phyloP scores from a whole-genome alignment of 176 grass and related monocot genomes.

The Rhynchospora pubera region DNA sequence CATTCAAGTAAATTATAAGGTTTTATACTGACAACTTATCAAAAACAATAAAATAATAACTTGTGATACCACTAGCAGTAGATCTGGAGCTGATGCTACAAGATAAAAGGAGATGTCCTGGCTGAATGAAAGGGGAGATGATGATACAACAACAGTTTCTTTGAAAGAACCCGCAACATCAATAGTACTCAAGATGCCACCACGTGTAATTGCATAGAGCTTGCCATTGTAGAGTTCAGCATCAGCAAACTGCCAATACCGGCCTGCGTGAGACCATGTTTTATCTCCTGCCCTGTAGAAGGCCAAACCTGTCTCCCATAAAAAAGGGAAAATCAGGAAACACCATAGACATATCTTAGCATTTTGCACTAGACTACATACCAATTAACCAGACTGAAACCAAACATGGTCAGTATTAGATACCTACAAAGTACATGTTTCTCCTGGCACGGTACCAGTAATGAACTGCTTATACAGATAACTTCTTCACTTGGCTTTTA shows the following conservation, averaged over 20 bases:
- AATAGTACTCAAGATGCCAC: slow-evolving; percentile 31
- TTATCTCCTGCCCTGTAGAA: slow-evolving; percentile 18
- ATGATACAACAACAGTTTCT: slow-evolving; percentile 10
- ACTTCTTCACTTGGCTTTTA: too few relatives aligned
- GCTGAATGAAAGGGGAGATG: background rate
- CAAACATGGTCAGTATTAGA: background rate
- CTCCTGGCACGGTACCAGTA: background rate
- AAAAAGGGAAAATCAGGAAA: background rate
- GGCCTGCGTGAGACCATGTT: slow-evolving; percentile 20
- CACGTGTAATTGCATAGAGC: slow-evolving; percentile 28
- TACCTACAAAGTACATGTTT: background rate
- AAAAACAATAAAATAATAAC: background rate
- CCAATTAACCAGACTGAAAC: background rate
- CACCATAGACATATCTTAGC: background rate
- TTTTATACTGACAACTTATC: background rate
- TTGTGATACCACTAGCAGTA: slow-evolving; percentile 22
- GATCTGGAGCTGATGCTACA: background rate
- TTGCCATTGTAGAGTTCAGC: slow-evolving; percentile 25
- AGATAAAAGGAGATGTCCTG: slow-evolving; percentile 17
- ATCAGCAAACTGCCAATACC: slow-evolving; percentile 24
- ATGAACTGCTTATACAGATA: too few relatives aligned
- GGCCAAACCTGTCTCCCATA: slow-evolving; percentile 14
- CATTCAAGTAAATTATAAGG: background rate
- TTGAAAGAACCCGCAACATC: slow-evolving; percentile 1
- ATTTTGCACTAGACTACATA: background rate